Percentiles rank a stretch among this genome's conserved stretches.
Evolutionary conservation across 2,329 filamentous ascomycete genomes (phyloP).

Genomic region (Colletotrichum cuscutae): DNA sequence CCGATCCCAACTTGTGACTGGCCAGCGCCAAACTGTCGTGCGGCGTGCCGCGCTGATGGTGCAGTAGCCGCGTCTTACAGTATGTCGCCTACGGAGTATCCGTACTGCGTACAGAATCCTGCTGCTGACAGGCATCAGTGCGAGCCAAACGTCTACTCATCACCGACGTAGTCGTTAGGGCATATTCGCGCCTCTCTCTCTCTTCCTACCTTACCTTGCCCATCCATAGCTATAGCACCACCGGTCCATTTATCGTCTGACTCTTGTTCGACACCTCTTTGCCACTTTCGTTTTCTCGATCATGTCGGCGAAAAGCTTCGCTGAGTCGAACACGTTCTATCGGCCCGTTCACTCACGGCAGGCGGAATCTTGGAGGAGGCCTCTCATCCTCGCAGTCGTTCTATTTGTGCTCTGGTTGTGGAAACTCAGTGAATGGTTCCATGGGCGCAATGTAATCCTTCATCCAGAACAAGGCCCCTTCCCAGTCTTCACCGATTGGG

Average conservation of each 20-base stretch:
- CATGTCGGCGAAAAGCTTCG: constrained; percentile 30
- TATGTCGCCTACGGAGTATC: not conserved
- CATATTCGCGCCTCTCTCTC: not conserved
- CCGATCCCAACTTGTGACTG: not conserved
- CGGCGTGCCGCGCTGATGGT: constrained; percentile 18
- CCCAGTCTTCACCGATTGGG: constrained; percentile 32
- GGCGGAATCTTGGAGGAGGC: constrained; percentile 10
- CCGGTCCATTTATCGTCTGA: not conserved
- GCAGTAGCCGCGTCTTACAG: constrained; percentile 9
- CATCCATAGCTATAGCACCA: not conserved
- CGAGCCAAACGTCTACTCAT: not conserved
- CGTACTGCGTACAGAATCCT: not conserved
- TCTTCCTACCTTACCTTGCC: not conserved
- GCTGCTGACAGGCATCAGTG: not conserved
- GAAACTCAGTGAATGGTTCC: constrained; percentile 15
- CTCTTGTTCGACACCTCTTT: not conserved
- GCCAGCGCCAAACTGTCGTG: constrained; percentile 1
- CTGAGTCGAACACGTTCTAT: constrained; percentile 20
- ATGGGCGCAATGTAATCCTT: constrained; percentile 9
- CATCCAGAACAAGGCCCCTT: not conserved
- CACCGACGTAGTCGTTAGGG: not conserved
- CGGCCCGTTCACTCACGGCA: not conserved
- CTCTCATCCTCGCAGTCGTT: constrained; percentile 13
- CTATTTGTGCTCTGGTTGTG: constrained; percentile 21
- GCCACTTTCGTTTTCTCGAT: not conserved